Conservation (phyloP, 2,329 filamentous ascomycete species). For the Fusarium secorum region DNA sequence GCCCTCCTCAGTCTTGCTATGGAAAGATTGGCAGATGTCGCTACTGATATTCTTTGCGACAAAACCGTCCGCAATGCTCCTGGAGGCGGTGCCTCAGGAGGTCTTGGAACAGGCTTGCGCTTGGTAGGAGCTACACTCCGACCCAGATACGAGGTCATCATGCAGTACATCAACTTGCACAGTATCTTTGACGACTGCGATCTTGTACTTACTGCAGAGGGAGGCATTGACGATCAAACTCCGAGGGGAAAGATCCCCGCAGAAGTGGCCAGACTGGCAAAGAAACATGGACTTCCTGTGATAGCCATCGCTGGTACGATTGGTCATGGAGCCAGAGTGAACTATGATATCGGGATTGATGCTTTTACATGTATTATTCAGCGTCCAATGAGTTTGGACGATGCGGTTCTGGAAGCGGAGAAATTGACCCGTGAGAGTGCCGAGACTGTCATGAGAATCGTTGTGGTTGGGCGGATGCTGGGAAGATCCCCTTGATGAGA, state of each 20-base stretch:
- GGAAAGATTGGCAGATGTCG: constrained; percentile 51
- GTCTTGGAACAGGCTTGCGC: constrained; percentile 59
- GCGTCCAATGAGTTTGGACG: constrained; percentile 44
- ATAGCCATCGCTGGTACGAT: constrained; percentile 51
- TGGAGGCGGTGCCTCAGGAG: constrained; percentile 61
- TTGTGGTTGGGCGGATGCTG: constrained; percentile 44
- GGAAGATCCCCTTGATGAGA: constrained; percentile 5
- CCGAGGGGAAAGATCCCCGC: constrained; percentile 61
- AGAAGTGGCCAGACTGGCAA: constrained; percentile 59
- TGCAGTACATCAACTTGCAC: constrained; percentile 58
- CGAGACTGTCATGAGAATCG: constrained; percentile 47
- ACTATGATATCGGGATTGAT: constrained; percentile 47
- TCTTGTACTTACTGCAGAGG: constrained; percentile 61
- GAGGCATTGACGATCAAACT: constrained; percentile 60
- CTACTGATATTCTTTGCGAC: constrained; percentile 45
- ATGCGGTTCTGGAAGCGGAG: constrained; percentile 45
- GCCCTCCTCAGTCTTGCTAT: constrained; percentile 53
- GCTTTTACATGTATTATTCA: constrained; percentile 48
- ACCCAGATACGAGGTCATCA: constrained; percentile 58
- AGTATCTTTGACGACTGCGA: constrained; percentile 57
- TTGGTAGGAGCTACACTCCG: constrained; percentile 56
- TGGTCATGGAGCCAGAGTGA: constrained; percentile 45
- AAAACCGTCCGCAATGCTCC: constrained; percentile 49
- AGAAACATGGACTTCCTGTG: constrained; percentile 55
- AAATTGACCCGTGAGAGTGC: constrained; percentile 45